These are phyloP conservation scores for Emmonsiellopsis sp. DNA, from an alignment of 2,329 filamentous ascomycete genomes.

Conservation along the genomic window DNA sequence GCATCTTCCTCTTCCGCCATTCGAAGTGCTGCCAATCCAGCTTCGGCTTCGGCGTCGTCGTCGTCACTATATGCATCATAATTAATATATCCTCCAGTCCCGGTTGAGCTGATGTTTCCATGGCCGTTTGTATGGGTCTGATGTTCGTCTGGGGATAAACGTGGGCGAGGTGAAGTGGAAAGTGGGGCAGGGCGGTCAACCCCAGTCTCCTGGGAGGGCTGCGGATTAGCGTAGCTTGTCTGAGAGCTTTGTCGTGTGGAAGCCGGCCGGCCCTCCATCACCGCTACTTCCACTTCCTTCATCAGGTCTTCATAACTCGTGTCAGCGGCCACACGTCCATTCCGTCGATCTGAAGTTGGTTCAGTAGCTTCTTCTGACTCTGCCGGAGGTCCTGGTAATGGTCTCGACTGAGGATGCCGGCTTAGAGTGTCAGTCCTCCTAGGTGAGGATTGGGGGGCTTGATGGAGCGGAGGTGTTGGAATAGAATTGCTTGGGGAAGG, in stretches of 20 bases:
- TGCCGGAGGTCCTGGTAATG: conserved; percentile 49
- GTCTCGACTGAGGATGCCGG: conserved; percentile 49
- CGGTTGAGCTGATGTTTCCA: conserved; percentile 38
- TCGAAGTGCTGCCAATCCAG: conserved; percentile 73
- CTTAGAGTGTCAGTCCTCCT: conserved; percentile 44
- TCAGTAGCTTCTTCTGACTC: conserved; percentile 32
- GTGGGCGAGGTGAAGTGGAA: conserved; percentile 19
- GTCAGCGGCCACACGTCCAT: conserved; percentile 26
- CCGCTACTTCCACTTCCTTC: conserved; percentile 47
- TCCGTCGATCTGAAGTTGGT: conserved; percentile 15
- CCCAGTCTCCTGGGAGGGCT: conserved; percentile 11
- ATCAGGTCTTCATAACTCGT: conserved; percentile 49
- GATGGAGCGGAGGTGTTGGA: conserved; percentile 42
- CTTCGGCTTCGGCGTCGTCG: conserved; percentile 79
- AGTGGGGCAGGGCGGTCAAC: conserved; percentile 15
- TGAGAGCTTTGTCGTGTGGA: conserved; percentile 20
- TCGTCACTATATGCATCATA: conserved; percentile 55
- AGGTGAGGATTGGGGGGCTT: conserved; percentile 42
- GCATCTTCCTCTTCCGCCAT: conserved; percentile 73
- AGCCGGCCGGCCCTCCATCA: conserved; percentile 29
- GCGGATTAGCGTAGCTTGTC: conserved; percentile 17
- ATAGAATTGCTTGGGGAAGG: conserved; percentile 30
- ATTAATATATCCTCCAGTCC: conserved; percentile 36
- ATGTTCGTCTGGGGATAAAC: conserved; percentile 34
- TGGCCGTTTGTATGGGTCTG: conserved; percentile 41